Evolutionary conservation across 768 basidiomycete species (phyloP), one percentile per base, ranked within the genome.

Genomic region (Leucosporidium yakuticum): DNA sequence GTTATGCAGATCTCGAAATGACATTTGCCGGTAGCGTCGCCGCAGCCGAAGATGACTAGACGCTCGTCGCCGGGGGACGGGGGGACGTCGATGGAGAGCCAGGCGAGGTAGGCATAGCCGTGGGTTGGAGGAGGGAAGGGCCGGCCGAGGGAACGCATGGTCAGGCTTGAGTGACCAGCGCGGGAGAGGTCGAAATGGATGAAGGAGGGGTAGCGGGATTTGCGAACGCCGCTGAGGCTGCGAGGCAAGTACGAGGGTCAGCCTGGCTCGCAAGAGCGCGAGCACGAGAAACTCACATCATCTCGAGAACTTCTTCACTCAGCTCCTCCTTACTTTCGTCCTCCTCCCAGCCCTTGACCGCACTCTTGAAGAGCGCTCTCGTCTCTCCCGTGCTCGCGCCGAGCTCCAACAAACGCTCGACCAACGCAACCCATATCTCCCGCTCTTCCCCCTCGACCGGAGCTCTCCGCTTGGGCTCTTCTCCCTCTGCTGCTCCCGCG

Each of bases 51-150:
- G 55, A 64, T 32, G 55, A 58, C 29, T 31, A 64, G 63, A 4
- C 47, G 55, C 20, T 56, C 48, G 32, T 48, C 48, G 5, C 29
- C 50, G 31, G 21, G 19, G 5, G 61, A 50, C 0, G 63, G 63
- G 6, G 44, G 47, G 17, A n/a, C 0, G 7, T n/a, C 47, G 63
- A 64, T 34, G 27, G 5, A 32, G 48, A 64, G 32, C 63, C 63
- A 64, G 63, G 53, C 63, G 55, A 64, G 21, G 63, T 36, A 57
- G 55, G 63, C 49, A 48, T 57, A 64, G 55, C 63, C 63, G 63
- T 64, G 63, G 7, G 63, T 64, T 5, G 60, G 60, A 3, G 48
- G 47, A 12, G 47, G 60, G 29, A 50, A 60, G 44, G n/a, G 48
- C 7, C 60, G 60, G 0, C 63, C 63, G 55, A 64, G 63, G 0